Base-by-base conservation (phyloP, 2,329 filamentous ascomycete species). In the Xylariaceae sp. region DNA sequence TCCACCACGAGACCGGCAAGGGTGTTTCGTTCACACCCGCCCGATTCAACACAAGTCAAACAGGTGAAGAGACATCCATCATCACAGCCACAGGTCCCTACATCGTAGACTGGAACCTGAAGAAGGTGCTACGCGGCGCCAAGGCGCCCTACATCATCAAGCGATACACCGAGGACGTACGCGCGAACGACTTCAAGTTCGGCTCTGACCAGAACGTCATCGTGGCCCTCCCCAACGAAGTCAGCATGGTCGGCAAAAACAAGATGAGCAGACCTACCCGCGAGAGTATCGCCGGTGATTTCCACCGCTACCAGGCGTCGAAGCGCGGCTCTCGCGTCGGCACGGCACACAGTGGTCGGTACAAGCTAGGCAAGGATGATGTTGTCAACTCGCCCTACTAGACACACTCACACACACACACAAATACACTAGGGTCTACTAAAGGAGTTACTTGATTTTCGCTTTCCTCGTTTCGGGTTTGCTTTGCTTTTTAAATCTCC, bases 151-250 rank as follows among this genome's bases (percentile, higher is more conserved):
- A 99, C 77, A 89, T 87, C 67, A 97, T 99, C 81, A 97, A 97
- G 81, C 88, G 94, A 13, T 99, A 99, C 72, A 83, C 86, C 0
- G 94, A 99, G 69, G 89, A 96, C 64, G 92, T 99, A 71, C 97
- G 95, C 80, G 94, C 94, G 3, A 94, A 99, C 73, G 96, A 99
- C 73, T 99, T 99, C 85, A 92, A 94, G 69, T 99, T 92, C 70
- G 93, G 93, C 51, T 92, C 88, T 4, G 94, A 99, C 75, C 96
- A 96, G 83, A 97, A 97, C 69, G 91, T 99, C 68, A 96, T 99
- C 69, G 93, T 99, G 41, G 94, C 94, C 0, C 78, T 99, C 64
- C 92, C 94, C 1, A 96, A 99, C 72, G 92, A 97, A 74, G 94
- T 99, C 66, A 95, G 97, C 75, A 97, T 97, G 92, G 90, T 99